Evolutionary conservation across 2,329 filamentous ascomycete species (phyloP).

Genomic region (Xylariaceae sp.): DNA sequence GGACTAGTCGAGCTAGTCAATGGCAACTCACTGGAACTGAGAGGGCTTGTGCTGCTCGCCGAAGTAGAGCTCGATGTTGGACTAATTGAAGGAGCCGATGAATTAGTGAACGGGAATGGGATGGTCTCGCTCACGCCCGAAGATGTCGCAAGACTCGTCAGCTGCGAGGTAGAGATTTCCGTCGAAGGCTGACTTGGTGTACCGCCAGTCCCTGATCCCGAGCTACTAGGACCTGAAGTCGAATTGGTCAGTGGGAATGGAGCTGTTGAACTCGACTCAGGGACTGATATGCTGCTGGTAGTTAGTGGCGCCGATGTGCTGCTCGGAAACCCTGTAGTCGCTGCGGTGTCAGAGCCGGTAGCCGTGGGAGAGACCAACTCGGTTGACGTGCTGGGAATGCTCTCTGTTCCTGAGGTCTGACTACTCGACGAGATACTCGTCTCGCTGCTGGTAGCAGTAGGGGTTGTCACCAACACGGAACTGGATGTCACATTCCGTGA

Average conservation of each 20-base stretch:
- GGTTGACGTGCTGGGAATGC: conserved; percentile 2
- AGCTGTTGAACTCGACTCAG: conserved; percentile 4
- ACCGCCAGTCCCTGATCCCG: not conserved
- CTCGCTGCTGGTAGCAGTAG: not conserved
- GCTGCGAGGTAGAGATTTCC: conserved; percentile 1
- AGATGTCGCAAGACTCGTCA: not conserved
- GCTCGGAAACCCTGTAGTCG: not conserved
- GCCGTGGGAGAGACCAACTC: not conserved
- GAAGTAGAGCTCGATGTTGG: not conserved
- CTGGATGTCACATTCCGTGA: not conserved
- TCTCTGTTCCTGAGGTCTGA: not conserved
- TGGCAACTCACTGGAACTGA: conserved; percentile 4
- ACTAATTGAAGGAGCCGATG: not conserved
- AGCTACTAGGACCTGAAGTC: not conserved
- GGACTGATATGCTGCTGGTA: not conserved
- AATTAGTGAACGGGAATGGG: conserved; percentile 6
- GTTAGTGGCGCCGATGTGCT: conserved; percentile 1
- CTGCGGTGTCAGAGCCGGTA: not conserved
- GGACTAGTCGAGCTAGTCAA: conserved; percentile 17
- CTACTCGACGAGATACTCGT: not conserved
- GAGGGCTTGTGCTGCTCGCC: conserved; percentile 3
- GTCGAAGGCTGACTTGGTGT: conserved; percentile 2
- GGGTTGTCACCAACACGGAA: not conserved
- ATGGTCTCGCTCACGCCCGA: conserved; percentile 2
- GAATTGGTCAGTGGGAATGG: conserved; percentile 9